Base-by-base conservation (phyloP, 352 stramenopile genomes). In the Elongisporangium prolatum region DNA sequence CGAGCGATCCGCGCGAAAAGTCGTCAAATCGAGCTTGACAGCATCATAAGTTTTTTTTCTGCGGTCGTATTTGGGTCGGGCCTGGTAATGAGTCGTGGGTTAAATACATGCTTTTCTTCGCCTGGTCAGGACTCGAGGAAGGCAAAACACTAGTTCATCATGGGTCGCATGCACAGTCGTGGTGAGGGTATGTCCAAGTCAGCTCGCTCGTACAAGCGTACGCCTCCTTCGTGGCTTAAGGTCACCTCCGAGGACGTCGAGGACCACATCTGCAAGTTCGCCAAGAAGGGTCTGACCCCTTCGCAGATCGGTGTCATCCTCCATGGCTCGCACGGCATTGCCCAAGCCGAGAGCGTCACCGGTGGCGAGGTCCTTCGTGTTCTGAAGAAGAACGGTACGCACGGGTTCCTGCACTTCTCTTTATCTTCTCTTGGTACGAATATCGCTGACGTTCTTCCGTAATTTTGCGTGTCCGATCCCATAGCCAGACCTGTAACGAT, bases 121-220 rank as follows among this genome's bases (percentile, higher is more conserved):
- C n/a, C n/a, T n/a, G n/a, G n/a, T n/a, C n/a, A n/a, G n/a, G n/a
- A n/a, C n/a, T n/a, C n/a, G n/a, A n/a, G n/a, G n/a, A 81, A 74
- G 67, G 67, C 50, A 68, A 74, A 78, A 65, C 65, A 58, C 62
- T 68, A 78, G 61, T 59, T 61, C 47, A 71, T 84, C 80, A 99
- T 99, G 96, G 97, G 97, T 95, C 97, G 97, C 75, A 98, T 99
- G 92, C 96, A 99, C 85, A 97, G 90, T 86, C 91, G 80, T 72
- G 97, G 97, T 71, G 99, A 99, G 96, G 98, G 98, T 89, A 99
- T 99, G 85, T 98, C 95, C 71, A 98, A 98, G 80, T 99, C 95
- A 71, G 97, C 97, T 81, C 87, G 91, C 68, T 97, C 98, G 61
- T 99, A 99, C 96, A 99, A 99, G 88, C 93, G 98, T 77, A 97